Evolutionary conservation across 1,284 basidiomycete species (phyloP), one percentile per base, ranked within the genome.

Genomic region (Cryptococcus floricola): DNA sequence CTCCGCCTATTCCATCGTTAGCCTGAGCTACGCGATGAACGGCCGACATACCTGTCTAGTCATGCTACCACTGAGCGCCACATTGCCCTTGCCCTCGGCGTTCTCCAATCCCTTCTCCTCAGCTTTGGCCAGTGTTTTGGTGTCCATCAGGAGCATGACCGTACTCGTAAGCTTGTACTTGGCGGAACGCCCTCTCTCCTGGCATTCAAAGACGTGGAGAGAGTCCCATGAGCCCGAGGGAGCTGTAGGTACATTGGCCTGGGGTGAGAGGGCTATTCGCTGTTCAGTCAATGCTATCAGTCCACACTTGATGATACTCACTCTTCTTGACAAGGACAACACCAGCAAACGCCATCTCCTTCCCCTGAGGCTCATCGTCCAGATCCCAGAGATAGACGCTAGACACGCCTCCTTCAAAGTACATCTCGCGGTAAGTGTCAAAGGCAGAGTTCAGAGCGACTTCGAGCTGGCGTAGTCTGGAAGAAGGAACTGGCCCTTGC

Each of bases 381-480:
- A 95, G 81, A 71, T 98, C 96, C 96, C 96, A 99, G 12, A 99
- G 84, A 77, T 96, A 99, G 16, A 96, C 95, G 18, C 89, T 93
- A n/a, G 93, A 96, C 1, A 91, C 86, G 5, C 96, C 96, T 5
- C 94, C 93, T 76, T 98, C 95, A 77, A 86, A 97, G 81, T 98
- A 98, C 91, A 98, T 85, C 77, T 98, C 93, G 46, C 94, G 85
- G 75, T 99, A 99, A 2, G 92, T 93, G 73, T 97, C 93, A 69
- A 99, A 98, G 1, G 93, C 94, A 63, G 93, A 89, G 71, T 98
- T 98, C 42, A 95, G 89, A 23, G 87, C 81, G 58, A 95, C 85
- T 77, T 99, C 96, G 34, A 99, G 81, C 68, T 94, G 89, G 53
- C 96, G 84, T 56, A 98, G 82, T 66, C 87, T 89, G 4, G 86